Conservation (phyloP, 2,329 filamentous ascomycete genomes). For the Knufia fluminis region DNA sequence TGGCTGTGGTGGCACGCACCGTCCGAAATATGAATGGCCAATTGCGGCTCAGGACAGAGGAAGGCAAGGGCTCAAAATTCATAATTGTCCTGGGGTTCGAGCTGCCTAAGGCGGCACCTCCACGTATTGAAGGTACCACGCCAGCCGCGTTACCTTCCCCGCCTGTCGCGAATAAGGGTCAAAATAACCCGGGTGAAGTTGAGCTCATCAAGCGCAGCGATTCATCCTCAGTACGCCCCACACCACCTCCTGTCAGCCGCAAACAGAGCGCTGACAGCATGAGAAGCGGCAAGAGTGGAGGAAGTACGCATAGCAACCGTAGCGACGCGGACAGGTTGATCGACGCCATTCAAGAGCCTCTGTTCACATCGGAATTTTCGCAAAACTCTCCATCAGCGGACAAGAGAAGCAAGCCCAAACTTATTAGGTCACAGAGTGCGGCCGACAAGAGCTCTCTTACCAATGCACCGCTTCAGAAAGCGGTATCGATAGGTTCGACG, state of each 20-base stretch:
- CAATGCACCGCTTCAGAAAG: background rate
- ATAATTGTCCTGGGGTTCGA: constrained; percentile 68
- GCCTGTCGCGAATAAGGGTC: constrained; percentile 15
- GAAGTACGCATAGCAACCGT: constrained; percentile 20
- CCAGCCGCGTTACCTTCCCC: background rate
- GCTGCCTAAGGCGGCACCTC: constrained; percentile 36
- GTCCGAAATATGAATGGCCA: constrained; percentile 88
- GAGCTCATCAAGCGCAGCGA: constrained; percentile 21
- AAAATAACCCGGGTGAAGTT: constrained; percentile 29
- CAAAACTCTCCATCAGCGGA: background rate
- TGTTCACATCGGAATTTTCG: constrained; percentile 13
- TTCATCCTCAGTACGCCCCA: background rate
- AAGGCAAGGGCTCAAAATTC: constrained; percentile 73
- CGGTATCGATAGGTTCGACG: constrained; percentile 14
- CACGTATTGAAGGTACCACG: background rate
- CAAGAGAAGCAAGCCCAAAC: background rate
- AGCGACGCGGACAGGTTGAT: constrained; percentile 36
- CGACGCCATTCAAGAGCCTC: constrained; percentile 33
- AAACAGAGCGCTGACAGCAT: constrained; percentile 28
- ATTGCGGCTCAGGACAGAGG: constrained; percentile 71
- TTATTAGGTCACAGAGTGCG: constrained; percentile 10
- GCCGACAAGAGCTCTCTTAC: constrained; percentile 12
- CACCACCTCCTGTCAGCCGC: constrained; percentile 14
- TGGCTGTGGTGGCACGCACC: constrained; percentile 80
- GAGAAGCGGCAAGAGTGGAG: constrained; percentile 27